Base-by-base conservation (phyloP, 2,329 filamentous ascomycete species). In the Sclerotinia glacialis region DNA sequence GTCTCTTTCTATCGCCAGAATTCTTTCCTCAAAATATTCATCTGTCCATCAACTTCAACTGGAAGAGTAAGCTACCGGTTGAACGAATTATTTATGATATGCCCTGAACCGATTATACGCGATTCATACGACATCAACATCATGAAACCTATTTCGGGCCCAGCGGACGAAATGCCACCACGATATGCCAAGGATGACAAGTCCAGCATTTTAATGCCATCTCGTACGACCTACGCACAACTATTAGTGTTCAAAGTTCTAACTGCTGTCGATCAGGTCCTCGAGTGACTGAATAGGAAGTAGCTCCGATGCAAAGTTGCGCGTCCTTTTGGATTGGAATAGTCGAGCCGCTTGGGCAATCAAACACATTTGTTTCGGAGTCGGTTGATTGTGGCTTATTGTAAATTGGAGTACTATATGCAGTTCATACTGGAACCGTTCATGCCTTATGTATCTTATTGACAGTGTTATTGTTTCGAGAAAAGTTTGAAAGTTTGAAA, bases 241-340 rank as follows among this genome's bases (percentile, higher is more conserved):
- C 44, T 14, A 49, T 60, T 60, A 37, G 56, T 28, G n/a, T 61
- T 18, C 11, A 23, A 46, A 47, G 49, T 40, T 31, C 58, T 61
- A 18, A 18, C 28, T 12, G n/a, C 8, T 61, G 58, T 26, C n/a
- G 58, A 61, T 61, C 58, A 65, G 34, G n/a, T 23, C 34, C 63
- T 34, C 31, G 16, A 60, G 5, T 8, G 53, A 46, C 53, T 18
- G 23, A 59, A 65, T 42, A 65, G 63, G 63, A 11, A 47, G 50
- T 28, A 65, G 2, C 14, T 28, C 63, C 63, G 63, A 59, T 50
- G 63, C 63, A 65, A 65, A 65, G 46, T 60, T 59, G 63, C 63
- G 63, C 63, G 63, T 40, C 53, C 63, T 52, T 40, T 23, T 44
- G 26, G 18, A 11, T 16, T 34, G 40, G 62, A 63, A 63, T 49